A percentile compares a stretch with the other conserved stretches of the same genome.
phyloP scores from a whole-genome alignment of 179 eudicot genomes.

The Nepenthes alata region DNA sequence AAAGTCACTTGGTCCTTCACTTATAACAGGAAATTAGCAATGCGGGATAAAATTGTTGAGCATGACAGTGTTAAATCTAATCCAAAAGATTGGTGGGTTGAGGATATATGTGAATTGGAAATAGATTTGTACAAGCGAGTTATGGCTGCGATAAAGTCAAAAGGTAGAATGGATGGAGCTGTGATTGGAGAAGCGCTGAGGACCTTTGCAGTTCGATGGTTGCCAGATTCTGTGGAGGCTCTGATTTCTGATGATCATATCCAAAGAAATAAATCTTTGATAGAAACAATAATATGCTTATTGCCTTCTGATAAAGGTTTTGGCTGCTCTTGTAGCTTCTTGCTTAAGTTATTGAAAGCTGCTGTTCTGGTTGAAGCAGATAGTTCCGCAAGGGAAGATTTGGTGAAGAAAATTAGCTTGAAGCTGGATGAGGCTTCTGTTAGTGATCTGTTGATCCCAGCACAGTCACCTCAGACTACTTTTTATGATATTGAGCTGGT shows the following conservation, averaged over 20 bases:
- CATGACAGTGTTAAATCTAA: conserved; percentile 30
- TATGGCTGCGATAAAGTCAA: conserved; percentile 53
- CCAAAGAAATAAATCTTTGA: conserved; percentile 41
- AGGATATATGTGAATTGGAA: conserved; percentile 76
- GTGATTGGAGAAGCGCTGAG: conserved; percentile 68
- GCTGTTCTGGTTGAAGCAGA: conserved; percentile 58
- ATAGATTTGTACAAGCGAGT: conserved; percentile 58
- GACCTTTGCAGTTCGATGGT: conserved; percentile 62
- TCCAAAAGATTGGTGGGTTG: conserved; percentile 92
- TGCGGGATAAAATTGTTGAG: conserved; percentile 33
- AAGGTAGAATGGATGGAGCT: conserved; percentile 58
- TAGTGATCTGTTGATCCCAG: conserved; percentile 54
- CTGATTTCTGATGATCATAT: conserved; percentile 47
- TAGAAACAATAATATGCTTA: conserved; percentile 58
- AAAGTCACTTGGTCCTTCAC: conserved; percentile 77
- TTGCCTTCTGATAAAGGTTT: conserved; percentile 49
- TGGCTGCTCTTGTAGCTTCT: conserved; percentile 72
- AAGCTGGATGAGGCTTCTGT: conserved; percentile 69
- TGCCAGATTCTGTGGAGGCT: conserved; percentile 62
- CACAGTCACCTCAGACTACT: conserved; percentile 42
- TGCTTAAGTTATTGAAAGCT: conserved; percentile 63
- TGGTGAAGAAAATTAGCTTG: conserved; percentile 38
- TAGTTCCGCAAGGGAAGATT: conserved; percentile 38
- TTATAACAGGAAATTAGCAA: conserved; percentile 43
- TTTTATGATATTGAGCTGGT: conserved; percentile 61